Evolutionary conservation across 2,329 filamentous ascomycete genomes (phyloP).

Genomic region (Aspergillus nomiae): DNA sequence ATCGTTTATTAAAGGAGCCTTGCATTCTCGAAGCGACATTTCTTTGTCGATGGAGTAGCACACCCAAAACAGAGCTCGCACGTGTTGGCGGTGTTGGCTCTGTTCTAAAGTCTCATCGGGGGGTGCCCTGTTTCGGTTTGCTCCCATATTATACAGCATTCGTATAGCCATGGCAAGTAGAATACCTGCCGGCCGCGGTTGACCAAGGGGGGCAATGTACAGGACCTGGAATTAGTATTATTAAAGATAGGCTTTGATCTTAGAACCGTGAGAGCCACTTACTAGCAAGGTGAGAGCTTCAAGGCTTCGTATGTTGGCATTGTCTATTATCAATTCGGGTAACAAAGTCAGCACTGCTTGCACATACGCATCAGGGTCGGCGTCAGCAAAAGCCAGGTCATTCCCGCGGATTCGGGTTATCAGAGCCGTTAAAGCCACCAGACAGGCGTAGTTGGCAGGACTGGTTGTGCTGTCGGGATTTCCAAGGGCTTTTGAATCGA

Average conservation of each 20-base stretch:
- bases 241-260: not conserved
- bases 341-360: constrained; percentile 23
- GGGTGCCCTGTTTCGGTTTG: constrained; percentile 10
- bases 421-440: constrained; percentile 27
- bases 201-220: constrained; percentile 24
- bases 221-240: constrained; percentile 10
- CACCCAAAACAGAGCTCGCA: constrained; percentile 28
- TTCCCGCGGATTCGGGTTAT: constrained; percentile 27
- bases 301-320: constrained; percentile 17
- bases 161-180: constrained; percentile 25
- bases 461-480: constrained; percentile 11
- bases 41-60: constrained; percentile 27
- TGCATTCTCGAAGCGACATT: constrained; percentile 22
- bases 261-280: not conserved
- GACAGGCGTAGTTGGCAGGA: constrained; percentile 20
- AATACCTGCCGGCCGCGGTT: constrained; percentile 22
- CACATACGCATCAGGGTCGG: constrained; percentile 26
- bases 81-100: constrained; percentile 13
- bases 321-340: constrained; percentile 25
- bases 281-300: constrained; percentile 26
- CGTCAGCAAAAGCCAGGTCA: constrained; percentile 20
- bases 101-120: not conserved
- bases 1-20: constrained; percentile 25
- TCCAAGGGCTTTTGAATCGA: constrained; percentile 10
- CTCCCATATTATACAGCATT: constrained; percentile 25